Conservation (phyloP, 2,329 filamentous ascomycete species). For the Stylonectria norvegica region DNA sequence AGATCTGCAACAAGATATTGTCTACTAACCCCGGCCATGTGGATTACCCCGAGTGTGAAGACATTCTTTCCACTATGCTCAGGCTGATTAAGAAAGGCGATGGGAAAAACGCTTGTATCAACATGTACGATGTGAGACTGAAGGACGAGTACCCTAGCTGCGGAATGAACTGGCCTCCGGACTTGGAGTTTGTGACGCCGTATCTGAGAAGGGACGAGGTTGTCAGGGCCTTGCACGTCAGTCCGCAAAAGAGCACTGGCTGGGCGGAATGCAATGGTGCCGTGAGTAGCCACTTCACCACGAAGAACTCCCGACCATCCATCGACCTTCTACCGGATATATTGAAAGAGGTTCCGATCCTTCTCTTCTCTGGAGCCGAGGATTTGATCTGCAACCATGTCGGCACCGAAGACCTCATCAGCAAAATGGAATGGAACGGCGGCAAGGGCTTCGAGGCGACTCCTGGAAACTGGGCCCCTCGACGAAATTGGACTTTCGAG, state of each 20-base stretch:
- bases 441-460: slow-evolving; percentile 87
- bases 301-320: slow-evolving; percentile 68
- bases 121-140: slow-evolving; percentile 96
- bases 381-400: slow-evolving; percentile 97
- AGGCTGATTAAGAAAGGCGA: slow-evolving; percentile 56
- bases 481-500: slow-evolving; percentile 91
- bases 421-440: slow-evolving; percentile 87
- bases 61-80: slow-evolving; percentile 71
- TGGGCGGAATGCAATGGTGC: slow-evolving; percentile 88
- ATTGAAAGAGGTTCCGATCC: slow-evolving; percentile 70
- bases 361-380: slow-evolving; percentile 89
- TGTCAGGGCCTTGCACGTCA: slow-evolving; percentile 74
- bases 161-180: slow-evolving; percentile 97
- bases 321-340: slow-evolving; percentile 73
- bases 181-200: slow-evolving; percentile 71
- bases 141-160: slow-evolving; percentile 77
- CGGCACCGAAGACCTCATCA: slow-evolving; percentile 87
- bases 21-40: slow-evolving; percentile 50
- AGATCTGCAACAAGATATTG: slow-evolving; percentile 63
- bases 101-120: slow-evolving; percentile 64
- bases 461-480: slow-evolving; percentile 86
- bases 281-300: slow-evolving; percentile 69
- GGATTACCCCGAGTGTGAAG: slow-evolving; percentile 69
- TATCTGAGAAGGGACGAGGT: slow-evolving; percentile 86
- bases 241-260: slow-evolving; percentile 74